A percentile compares a stretch with the other conserved stretches of the same genome.
phyloP scores from a whole-genome alignment of 2,329 filamentous ascomycete genomes.

The Aspergillus sp. region DNA sequence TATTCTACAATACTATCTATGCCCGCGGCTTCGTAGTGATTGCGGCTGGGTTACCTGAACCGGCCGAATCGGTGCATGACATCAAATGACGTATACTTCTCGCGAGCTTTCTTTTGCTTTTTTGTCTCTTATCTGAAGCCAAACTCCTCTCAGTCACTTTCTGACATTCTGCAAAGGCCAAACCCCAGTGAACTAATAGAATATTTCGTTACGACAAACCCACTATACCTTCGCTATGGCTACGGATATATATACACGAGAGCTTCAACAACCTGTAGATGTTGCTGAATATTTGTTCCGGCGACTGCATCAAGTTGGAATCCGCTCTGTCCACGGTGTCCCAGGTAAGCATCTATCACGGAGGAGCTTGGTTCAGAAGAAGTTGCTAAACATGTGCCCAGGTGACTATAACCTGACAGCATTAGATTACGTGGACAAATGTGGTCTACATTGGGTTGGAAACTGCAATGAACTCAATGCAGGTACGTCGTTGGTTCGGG shows the following conservation, averaged over 20 bases:
- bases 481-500: constrained; percentile 26
- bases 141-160: neutral
- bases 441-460: constrained; percentile 50
- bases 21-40: too few species aligned
- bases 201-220: too few species aligned
- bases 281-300: constrained; percentile 44
- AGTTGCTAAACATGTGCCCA: constrained; percentile 5
- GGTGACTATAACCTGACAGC: constrained; percentile 60
- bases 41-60: neutral
- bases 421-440: constrained; percentile 50
- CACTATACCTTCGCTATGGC: constrained; percentile 17
- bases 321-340: constrained; percentile 44
- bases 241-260: constrained; percentile 36
- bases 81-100: constrained; percentile 16
- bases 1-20: too few species aligned
- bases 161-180: neutral
- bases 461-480: constrained; percentile 56
- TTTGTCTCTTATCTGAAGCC: neutral
- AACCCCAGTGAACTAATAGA: too few species aligned
- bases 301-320: constrained; percentile 42
- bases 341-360: constrained; percentile 39
- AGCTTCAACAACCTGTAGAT: constrained; percentile 38
- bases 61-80: constrained; percentile 9
- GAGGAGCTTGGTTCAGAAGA: constrained; percentile 3
- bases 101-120: neutral